Conservation (phyloP, 768 basidiomycete genomes). For the Phanerochaete carnosa region DNA sequence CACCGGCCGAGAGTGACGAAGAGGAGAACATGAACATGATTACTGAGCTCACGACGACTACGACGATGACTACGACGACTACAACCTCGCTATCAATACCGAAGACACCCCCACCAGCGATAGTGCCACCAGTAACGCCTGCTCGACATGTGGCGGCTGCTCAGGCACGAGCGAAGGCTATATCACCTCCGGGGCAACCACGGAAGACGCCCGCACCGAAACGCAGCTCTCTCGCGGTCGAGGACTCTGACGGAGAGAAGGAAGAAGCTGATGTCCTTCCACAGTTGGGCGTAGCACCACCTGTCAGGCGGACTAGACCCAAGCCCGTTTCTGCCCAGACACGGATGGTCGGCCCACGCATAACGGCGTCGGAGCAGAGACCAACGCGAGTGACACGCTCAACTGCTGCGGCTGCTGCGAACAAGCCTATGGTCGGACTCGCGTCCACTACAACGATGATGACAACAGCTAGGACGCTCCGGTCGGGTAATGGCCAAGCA, state of each 20-base stretch:
- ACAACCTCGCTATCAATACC: constrained; percentile 23
- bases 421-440: constrained; percentile 1
- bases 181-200: constrained; percentile 78
- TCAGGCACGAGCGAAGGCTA: constrained; percentile 64
- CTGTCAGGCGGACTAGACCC: constrained; percentile 20
- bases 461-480: constrained; percentile 22
- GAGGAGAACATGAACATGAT: constrained; percentile 31
- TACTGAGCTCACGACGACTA: constrained; percentile 22
- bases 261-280: constrained; percentile 60
- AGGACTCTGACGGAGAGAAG: constrained; percentile 68
- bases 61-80: constrained; percentile 38
- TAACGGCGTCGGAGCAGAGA: constrained; percentile 64
- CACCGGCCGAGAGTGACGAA: constrained; percentile 75
- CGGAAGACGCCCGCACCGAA: constrained; percentile 85
- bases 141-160: constrained; percentile 72
- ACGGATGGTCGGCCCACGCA: constrained; percentile 38
- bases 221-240: constrained; percentile 42
- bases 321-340: constrained; percentile 25
- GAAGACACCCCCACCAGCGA: constrained; percentile 29
- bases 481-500: constrained; percentile 23
- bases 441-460: constrained; percentile 16
- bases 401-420: constrained; percentile 39
- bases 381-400: constrained; percentile 75
- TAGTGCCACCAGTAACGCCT: constrained; percentile 70
- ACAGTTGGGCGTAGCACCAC: constrained; percentile 51